A percentile compares a stretch with the other conserved stretches of the same genome.
phyloP scores from a whole-genome alignment of 805 yeast species.

The Clavispora fructus region DNA sequence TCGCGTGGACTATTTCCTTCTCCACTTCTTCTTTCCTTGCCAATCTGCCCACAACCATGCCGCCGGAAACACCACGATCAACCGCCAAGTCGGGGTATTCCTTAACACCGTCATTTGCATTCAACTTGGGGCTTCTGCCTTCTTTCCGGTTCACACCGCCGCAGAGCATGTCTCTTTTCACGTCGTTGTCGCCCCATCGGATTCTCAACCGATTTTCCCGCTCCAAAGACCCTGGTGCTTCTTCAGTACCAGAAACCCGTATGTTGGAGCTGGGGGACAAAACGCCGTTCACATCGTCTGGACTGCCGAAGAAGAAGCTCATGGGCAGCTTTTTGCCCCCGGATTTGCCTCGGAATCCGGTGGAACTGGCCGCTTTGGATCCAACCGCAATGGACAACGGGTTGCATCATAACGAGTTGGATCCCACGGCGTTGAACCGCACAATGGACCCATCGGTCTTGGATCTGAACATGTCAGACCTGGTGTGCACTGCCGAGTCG shows the following conservation, averaged over 20 bases:
- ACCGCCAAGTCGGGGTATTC: slow-evolving; percentile 1
- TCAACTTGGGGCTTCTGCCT: slow-evolving; percentile 39
- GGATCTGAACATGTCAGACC: slow-evolving; percentile 4
- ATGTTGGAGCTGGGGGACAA: neutral
- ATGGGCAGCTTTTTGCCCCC: neutral
- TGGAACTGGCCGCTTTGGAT: neutral
- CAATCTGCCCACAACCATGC: slow-evolving; percentile 1
- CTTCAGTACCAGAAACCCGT: neutral
- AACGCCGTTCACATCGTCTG: slow-evolving; percentile 2
- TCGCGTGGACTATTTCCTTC: no score
- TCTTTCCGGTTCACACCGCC: slow-evolving; percentile 38
- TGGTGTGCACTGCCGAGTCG: slow-evolving; percentile 12
- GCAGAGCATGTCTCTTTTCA: slow-evolving; percentile 17
- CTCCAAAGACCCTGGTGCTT: neutral
- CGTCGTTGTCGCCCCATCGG: slow-evolving; percentile 31
- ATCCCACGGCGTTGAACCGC: neutral
- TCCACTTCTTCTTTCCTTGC: no score
- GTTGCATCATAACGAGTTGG: neutral
- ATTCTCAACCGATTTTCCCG: slow-evolving; percentile 20
- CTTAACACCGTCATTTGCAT: slow-evolving; percentile 31
- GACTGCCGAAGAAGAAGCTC: slow-evolving; percentile 5
- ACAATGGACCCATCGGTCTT: neutral
- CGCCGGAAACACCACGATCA: slow-evolving; percentile 12
- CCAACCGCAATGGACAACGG: neutral
- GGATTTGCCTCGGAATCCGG: neutral